Percentiles rank a stretch among this genome's conserved stretches.
These are phyloP conservation scores for Leishmania arabica DNA, from an alignment of 208 protist species.

Conservation along the genomic window DNA sequence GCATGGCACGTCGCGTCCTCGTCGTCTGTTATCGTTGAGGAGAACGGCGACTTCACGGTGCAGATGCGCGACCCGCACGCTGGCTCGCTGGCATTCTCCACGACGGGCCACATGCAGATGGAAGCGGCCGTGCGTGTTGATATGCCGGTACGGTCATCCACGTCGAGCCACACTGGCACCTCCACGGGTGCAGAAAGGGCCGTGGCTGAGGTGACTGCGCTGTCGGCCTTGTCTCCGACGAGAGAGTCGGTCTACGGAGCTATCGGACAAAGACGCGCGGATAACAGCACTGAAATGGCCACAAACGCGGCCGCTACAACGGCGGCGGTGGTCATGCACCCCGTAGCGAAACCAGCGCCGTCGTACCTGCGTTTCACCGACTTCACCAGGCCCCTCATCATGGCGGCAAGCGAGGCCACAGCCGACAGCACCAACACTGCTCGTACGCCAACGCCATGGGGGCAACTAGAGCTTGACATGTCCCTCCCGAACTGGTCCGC, in stretches of 20 bases:
- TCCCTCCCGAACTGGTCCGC: conserved; percentile 23
- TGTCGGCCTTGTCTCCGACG: background rate
- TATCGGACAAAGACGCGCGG: background rate
- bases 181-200: background rate
- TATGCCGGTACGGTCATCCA: conserved; percentile 12
- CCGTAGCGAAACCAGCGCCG: conserved; percentile 4
- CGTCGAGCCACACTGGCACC: background rate
- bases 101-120: conserved; percentile 36
- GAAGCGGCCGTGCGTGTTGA: conserved; percentile 46
- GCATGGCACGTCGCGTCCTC: conserved; percentile 26
- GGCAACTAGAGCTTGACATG: conserved; percentile 27
- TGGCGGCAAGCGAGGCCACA: background rate
- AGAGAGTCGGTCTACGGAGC: background rate
- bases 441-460: conserved; percentile 3
- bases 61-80: conserved; percentile 30
- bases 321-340: background rate
- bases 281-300: background rate
- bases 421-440: background rate
- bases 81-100: conserved; percentile 54
- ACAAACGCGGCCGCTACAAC: background rate
- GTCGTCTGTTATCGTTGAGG: conserved; percentile 46
- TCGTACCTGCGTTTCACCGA: conserved; percentile 29
- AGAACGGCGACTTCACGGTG: conserved; percentile 48
- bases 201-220: background rate
- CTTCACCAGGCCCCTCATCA: conserved; percentile 16